phyloP scores from a whole-genome alignment of 371 early-diverging fungal species.

The Mucor ambiguus region DNA sequence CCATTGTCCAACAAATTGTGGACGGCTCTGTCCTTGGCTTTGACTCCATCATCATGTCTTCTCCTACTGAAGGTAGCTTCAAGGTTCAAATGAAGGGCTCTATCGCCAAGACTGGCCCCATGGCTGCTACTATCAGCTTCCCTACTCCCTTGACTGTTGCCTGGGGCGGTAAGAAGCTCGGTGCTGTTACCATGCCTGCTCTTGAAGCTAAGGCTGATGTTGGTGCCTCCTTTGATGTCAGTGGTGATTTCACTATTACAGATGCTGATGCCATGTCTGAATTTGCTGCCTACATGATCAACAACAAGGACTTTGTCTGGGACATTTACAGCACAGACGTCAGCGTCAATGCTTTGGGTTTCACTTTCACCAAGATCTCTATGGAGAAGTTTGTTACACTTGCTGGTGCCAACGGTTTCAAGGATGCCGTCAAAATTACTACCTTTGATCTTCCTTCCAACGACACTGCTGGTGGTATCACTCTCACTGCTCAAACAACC shows the following conservation, averaged over 20 bases:
- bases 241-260: constrained; percentile 48
- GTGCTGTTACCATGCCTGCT: constrained; percentile 52
- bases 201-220: constrained; percentile 49
- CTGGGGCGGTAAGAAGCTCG: constrained; percentile 54
- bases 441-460: constrained; percentile 60
- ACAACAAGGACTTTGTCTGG: constrained; percentile 58
- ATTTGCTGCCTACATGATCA: constrained; percentile 60
- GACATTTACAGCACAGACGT: constrained; percentile 53
- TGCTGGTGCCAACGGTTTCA: constrained; percentile 56
- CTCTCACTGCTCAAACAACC: constrained; percentile 49
- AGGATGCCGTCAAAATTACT: constrained; percentile 54
- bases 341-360: constrained; percentile 61
- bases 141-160: constrained; percentile 49
- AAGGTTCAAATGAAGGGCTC: constrained; percentile 58
- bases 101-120: constrained; percentile 63
- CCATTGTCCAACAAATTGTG: constrained; percentile 61
- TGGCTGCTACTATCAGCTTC: constrained; percentile 63
- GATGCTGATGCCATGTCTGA: constrained; percentile 49
- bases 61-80: constrained; percentile 51
- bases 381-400: constrained; percentile 59
- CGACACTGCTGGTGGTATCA: constrained; percentile 61
- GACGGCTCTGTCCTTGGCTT: constrained; percentile 55
- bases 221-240: constrained; percentile 51
- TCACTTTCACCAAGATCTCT: constrained; percentile 55
- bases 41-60: constrained; percentile 49